Base-by-base conservation (phyloP, 345 rosid species). In the Euphorbia peplus region DNA sequence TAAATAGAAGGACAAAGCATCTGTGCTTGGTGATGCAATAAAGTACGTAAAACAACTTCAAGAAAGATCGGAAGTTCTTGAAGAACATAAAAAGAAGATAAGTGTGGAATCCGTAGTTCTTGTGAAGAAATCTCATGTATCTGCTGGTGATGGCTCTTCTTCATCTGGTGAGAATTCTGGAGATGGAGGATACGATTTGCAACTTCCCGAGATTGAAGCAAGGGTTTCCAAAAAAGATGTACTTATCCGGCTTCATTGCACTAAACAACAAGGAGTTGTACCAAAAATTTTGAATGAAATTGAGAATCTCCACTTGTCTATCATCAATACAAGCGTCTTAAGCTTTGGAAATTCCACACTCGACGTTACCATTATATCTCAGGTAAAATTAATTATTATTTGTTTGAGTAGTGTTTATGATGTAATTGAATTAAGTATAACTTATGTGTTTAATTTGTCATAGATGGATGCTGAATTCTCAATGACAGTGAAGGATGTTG, bases 201-300 rank as follows among this genome's bases (percentile, higher is more conserved):
- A 81, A 0, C 81, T 90, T 25, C 95, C 92, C 0, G 89, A 88
- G 75, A 84, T 91, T n/a, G 91, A 91, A 78, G 92, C 88, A 0
- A 81, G 82, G 63, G 79, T 76, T 37, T 83, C 84, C 0, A 89
- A 80, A 37, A 77, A 76, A 19, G 92, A 87, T 66, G 78, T 90
- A 42, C 81, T 91, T 9, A 76, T 91, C 42, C 81, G 85, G 60
- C 77, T 91, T 71, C 92, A 84, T 25, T 84, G 87, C 68, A 85
- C 78, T 73, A 91, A 82, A 59, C 83, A 71, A 10, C 78, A 77
- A 73, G 88, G 90, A 0, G 39, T 76, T 53, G 25, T 84, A 7
- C 22, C 68, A 1, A 87, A 87, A 66, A 75, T 88, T 60, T 69
- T 85, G 22, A 66, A 60, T 46, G 79, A 87, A 25, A 58, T 91